Conservation (phyloP, 163 green algal species). For the Chloromonas sp. region DNA sequence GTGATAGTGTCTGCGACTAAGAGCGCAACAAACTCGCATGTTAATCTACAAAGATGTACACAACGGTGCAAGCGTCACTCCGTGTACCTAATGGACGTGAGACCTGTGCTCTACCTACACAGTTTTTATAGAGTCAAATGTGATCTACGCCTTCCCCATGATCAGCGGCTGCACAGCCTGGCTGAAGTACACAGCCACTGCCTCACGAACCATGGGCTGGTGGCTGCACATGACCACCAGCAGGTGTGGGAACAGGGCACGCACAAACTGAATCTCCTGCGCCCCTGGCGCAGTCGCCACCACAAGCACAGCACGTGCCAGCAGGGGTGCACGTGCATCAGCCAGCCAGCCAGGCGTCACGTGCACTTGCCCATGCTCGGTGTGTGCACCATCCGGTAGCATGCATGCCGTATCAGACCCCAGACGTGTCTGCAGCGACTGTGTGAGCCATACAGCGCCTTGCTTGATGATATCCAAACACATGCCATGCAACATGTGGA, state of each 20-base stretch:
- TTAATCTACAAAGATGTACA: too few species aligned
- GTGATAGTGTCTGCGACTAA: too few species aligned
- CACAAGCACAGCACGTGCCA: background rate
- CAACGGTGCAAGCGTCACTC: too few species aligned
- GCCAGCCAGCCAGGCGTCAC: background rate
- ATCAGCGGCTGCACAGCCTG: constrained; percentile 10
- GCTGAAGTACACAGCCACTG: constrained; percentile 6
- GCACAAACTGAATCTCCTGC: background rate
- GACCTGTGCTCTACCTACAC: too few species aligned
- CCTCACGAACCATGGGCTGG: constrained; percentile 15
- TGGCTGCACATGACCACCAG: constrained; percentile 25
- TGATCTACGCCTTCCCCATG: background rate
- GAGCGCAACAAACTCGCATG: too few species aligned
- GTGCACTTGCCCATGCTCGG: background rate
- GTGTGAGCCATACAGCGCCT: background rate
- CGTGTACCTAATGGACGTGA: too few species aligned
- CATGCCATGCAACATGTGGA: constrained; percentile 1
- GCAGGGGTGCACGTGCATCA: background rate
- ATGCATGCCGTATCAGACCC: background rate
- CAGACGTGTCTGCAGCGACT: background rate
- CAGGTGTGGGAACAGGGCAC: background rate
- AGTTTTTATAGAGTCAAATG: too few species aligned
- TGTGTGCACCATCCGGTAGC: background rate
- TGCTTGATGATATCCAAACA: constrained; percentile 4
- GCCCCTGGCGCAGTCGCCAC: background rate